Evolutionary conservation across 2,329 filamentous ascomycete genomes (phyloP).

Genomic region (Penicillium sp.): DNA sequence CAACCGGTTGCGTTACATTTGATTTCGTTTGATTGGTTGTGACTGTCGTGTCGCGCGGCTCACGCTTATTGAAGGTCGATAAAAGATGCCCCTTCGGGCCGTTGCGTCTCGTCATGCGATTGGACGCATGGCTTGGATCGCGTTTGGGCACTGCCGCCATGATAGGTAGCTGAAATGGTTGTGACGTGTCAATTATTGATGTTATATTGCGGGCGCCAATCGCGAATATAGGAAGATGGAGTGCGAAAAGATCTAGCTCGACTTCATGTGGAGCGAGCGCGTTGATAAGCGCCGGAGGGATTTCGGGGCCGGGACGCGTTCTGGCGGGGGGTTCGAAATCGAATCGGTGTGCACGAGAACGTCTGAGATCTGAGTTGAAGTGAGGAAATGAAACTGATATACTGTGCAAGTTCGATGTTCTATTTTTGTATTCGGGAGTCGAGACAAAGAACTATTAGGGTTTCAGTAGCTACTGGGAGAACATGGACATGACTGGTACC

Average conservation of each 20-base stretch:
- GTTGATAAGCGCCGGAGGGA: not conserved
- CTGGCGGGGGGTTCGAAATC: no score
- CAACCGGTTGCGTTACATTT: not conserved
- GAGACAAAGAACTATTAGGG: slow-evolving; percentile 4
- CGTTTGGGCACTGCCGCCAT: slow-evolving; percentile 24
- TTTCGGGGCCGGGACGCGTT: not conserved
- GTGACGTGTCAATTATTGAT: not conserved
- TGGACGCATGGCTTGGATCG: slow-evolving; percentile 29
- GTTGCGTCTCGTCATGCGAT: slow-evolving; percentile 22
- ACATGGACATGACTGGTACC: slow-evolving; percentile 1
- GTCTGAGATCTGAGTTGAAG: not conserved
- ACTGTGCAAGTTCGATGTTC: not conserved
- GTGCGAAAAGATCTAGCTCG: not conserved
- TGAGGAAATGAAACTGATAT: no score
- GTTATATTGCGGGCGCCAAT: not conserved
- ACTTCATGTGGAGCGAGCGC: not conserved
- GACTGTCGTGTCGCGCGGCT: not conserved
- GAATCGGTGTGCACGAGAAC: not conserved
- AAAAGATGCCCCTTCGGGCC: slow-evolving; percentile 19
- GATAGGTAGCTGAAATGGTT: not conserved
- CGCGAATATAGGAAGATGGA: not conserved
- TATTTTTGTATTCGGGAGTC: not conserved
- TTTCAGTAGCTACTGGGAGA: not conserved
- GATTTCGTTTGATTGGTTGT: no score
- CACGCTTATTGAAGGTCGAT: slow-evolving; percentile 24